Evolutionary conservation across 2,329 filamentous ascomycete species (phyloP).

Genomic region (Hymenoscyphus infarciens): DNA sequence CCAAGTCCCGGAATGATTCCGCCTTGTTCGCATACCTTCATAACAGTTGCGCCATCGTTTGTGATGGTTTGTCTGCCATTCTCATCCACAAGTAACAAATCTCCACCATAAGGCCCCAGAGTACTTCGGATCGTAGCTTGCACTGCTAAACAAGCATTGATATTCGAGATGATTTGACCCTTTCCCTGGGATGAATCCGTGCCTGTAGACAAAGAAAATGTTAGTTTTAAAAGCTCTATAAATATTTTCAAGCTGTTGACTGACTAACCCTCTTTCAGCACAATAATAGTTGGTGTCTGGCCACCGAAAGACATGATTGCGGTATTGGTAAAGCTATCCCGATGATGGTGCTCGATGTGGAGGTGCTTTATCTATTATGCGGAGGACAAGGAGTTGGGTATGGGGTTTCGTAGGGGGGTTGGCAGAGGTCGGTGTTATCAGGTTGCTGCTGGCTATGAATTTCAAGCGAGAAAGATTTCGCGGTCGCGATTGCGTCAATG

Average conservation of each 20-base stretch:
- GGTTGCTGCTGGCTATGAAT: not conserved
- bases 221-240: slow-evolving; percentile 13
- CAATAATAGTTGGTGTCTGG: slow-evolving; percentile 96
- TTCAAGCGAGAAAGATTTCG: slow-evolving; percentile 4
- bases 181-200: slow-evolving; percentile 97
- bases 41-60: slow-evolving; percentile 97
- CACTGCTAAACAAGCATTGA: slow-evolving; percentile 95
- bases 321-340: slow-evolving; percentile 6
- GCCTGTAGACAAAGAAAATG: slow-evolving; percentile 50
- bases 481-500: not conserved
- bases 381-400: not conserved
- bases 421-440: not conserved
- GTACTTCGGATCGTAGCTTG: slow-evolving; percentile 95
- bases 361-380: slow-evolving; percentile 1
- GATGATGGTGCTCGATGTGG: not conserved
- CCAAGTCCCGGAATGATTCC: slow-evolving; percentile 7
- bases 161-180: slow-evolving; percentile 95
- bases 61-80: slow-evolving; percentile 97
- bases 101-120: slow-evolving; percentile 92
- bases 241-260: slow-evolving; percentile 36
- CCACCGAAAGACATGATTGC: slow-evolving; percentile 85
- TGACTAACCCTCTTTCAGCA: slow-evolving; percentile 91
- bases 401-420: not conserved
- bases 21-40: slow-evolving; percentile 65
- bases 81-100: slow-evolving; percentile 90